These are phyloP conservation scores for Boletus subcaerulescens DNA, from an alignment of 768 basidiomycete species.

Conservation along the genomic window DNA sequence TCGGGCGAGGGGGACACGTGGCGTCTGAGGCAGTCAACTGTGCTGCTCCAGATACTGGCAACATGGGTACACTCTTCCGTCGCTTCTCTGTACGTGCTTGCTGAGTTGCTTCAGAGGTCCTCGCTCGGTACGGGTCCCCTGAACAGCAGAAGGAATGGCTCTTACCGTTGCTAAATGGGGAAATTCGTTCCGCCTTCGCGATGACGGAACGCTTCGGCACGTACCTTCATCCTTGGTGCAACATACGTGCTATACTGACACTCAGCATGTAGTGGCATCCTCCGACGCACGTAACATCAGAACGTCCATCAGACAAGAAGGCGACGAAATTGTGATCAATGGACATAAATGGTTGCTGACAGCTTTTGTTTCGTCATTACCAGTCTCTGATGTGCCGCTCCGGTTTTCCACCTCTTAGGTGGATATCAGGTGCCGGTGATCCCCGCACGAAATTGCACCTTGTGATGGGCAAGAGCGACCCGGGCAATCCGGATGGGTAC, in stretches of 20 bases:
- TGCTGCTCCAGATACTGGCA: conserved; percentile 95
- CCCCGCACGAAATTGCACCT: conserved; percentile 87
- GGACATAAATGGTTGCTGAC: conserved; percentile 87
- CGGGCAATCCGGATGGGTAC: conserved; percentile 71
- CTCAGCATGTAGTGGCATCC: conserved; percentile 57
- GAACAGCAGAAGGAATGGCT: conserved; percentile 93
- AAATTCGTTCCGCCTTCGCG: conserved; percentile 91
- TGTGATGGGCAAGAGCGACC: conserved; percentile 93
- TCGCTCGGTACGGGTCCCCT: conserved; percentile 89
- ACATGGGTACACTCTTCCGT: conserved; percentile 67
- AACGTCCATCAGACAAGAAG: conserved; percentile 80
- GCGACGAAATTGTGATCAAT: conserved; percentile 86
- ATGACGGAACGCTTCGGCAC: conserved; percentile 95
- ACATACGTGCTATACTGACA: conserved; percentile 4
- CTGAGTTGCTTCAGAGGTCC: conserved; percentile 65
- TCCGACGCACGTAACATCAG: conserved; percentile 95
- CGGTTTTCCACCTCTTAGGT: conserved; percentile 48
- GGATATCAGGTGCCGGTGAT: conserved; percentile 97
- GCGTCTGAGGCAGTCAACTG: conserved; percentile 91
- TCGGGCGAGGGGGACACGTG: conserved; percentile 79
- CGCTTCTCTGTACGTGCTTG: neutral
- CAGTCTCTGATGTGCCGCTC: conserved; percentile 13
- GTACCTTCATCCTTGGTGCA: conserved; percentile 2
- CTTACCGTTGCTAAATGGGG: conserved; percentile 80
- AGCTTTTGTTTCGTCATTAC: neutral